Evolutionary conservation across 208 protist genomes (phyloP).

Genomic region (Vickermania spadyakhi): DNA sequence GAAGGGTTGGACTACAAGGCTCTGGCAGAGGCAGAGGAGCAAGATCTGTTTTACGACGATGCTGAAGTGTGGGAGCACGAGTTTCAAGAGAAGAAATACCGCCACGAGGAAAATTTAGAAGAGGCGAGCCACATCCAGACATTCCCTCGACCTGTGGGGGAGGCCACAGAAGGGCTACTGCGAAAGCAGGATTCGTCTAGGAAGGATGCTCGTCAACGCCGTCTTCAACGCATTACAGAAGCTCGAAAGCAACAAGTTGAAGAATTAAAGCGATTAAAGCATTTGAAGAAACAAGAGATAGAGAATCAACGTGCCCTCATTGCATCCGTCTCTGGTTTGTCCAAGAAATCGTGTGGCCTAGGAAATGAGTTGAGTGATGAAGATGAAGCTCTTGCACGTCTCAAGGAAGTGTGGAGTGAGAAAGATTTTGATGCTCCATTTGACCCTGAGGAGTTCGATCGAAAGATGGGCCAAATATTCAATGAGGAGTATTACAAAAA

Average conservation of each 20-base stretch:
- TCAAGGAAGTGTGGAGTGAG: slow-evolving; percentile 66
- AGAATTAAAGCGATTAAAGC: slow-evolving; percentile 86
- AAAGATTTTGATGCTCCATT: slow-evolving; percentile 78
- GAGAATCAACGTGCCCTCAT: slow-evolving; percentile 74
- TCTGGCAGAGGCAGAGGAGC: slow-evolving; percentile 68
- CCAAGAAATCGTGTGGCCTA: neutral
- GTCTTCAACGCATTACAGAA: slow-evolving; percentile 58
- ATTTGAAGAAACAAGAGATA: slow-evolving; percentile 85
- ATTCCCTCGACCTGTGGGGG: slow-evolving; percentile 70
- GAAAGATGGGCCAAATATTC: slow-evolving; percentile 83
- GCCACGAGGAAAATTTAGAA: slow-evolving; percentile 62
- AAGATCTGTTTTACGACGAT: slow-evolving; percentile 77
- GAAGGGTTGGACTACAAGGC: slow-evolving; percentile 32
- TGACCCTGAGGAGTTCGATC: slow-evolving; percentile 79
- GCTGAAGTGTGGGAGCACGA: slow-evolving; percentile 77
- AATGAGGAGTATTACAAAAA: slow-evolving; percentile 83
- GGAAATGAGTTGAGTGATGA: slow-evolving; percentile 31
- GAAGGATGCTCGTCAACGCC: slow-evolving; percentile 74
- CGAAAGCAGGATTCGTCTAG: slow-evolving; percentile 55
- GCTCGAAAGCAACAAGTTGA: slow-evolving; percentile 56
- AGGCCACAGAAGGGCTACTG: slow-evolving; percentile 54
- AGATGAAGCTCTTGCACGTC: slow-evolving; percentile 33
- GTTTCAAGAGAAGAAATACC: slow-evolving; percentile 81
- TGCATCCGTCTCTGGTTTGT: slow-evolving; percentile 59
- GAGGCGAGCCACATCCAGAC: slow-evolving; percentile 46